phyloP scores from a whole-genome alignment of 2,329 filamentous ascomycete species.

The Penicillium freii region DNA sequence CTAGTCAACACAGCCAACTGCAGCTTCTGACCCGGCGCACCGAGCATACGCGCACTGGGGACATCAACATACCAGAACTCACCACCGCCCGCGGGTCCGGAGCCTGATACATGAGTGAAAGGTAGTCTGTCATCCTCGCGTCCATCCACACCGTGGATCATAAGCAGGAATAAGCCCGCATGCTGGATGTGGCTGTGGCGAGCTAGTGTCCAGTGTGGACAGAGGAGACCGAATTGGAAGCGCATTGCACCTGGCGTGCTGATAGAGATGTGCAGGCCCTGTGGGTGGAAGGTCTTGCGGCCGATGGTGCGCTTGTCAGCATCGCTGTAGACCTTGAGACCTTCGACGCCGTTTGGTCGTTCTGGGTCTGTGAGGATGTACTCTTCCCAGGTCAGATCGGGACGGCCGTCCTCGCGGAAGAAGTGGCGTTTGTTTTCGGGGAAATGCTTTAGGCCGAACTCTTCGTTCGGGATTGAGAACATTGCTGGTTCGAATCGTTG shows the following conservation, averaged over 20 bases:
- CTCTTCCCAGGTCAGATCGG: conserved; percentile 70
- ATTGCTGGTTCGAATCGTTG: conserved; percentile 64
- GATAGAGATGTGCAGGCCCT: conserved; percentile 59
- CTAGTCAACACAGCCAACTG: conserved; percentile 61
- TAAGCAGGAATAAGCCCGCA: conserved; percentile 66
- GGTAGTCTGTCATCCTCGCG: conserved; percentile 66
- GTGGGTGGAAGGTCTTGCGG: conserved; percentile 61
- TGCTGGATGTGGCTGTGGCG: conserved; percentile 56
- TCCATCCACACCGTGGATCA: conserved; percentile 65
- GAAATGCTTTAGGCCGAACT: conserved; percentile 79
- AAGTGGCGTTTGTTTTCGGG: conserved; percentile 67
- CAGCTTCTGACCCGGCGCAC: conserved; percentile 66
- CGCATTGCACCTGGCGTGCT: conserved; percentile 59
- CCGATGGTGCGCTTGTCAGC: conserved; percentile 52
- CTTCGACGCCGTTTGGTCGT: conserved; percentile 44
- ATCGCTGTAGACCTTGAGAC: conserved; percentile 48
- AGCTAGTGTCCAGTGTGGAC: conserved; percentile 78
- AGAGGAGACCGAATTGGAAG: conserved; percentile 77
- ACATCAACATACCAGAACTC: conserved; percentile 82
- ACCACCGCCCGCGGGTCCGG: conserved; percentile 59
- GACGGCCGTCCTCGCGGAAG: conserved; percentile 69
- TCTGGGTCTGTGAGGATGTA: conserved; percentile 66
- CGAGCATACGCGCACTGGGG: conserved; percentile 58
- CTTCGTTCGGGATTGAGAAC: conserved; percentile 68
- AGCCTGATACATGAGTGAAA: conserved; percentile 54